Base-by-base conservation (phyloP, 2,329 filamentous ascomycete genomes). In the Hymenoscyphus linearis region DNA sequence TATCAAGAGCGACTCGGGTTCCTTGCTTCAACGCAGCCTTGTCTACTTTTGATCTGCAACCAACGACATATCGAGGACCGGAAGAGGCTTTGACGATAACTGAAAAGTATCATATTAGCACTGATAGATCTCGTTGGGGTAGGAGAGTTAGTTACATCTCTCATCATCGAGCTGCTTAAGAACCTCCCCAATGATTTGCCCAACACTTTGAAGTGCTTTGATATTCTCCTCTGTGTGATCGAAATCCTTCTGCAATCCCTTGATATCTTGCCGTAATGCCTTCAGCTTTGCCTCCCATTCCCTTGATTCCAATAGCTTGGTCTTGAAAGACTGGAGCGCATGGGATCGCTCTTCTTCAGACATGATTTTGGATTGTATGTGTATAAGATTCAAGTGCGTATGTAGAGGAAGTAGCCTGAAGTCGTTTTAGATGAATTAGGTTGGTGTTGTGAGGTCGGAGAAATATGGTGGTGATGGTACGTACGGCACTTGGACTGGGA, bases 251-350 rank as follows among this genome's bases (percentile, higher is more conserved):
- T 96, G 91, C 60, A 98, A 79, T 63, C 89, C 91, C 80, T 98
- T 99, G 77, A 99, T 97, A 70, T 97, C 95, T 78, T 96, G 81
- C 65, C 95, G 90, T 71, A 99, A 80, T 58, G 88, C 85, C 81
- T 98, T 99, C 64, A 99, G 85, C 83, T 98, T 99, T 58, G 93
- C 89, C 78, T 99, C 96, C 92, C 92, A 98, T 83, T 99, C 95
- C 77, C 96, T 86, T 70, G 96, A 96, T 77, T 99, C 93, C 72
- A 97, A 84, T 71, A 93, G 84, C 80, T 90, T 92, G 64, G 82
- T 79, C 75, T 91, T 91, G 81, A 91, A 93, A 62, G 87, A 85
- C 73, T 87, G 82, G 71, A 93, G 86, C 73, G 90, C 89, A 74
- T 87, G 82, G 70, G 87, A 75, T 71, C 82, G 78, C 74, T 85